Conservation (phyloP, 768 basidiomycete genomes). For the Scleroderma bovista region DNA sequence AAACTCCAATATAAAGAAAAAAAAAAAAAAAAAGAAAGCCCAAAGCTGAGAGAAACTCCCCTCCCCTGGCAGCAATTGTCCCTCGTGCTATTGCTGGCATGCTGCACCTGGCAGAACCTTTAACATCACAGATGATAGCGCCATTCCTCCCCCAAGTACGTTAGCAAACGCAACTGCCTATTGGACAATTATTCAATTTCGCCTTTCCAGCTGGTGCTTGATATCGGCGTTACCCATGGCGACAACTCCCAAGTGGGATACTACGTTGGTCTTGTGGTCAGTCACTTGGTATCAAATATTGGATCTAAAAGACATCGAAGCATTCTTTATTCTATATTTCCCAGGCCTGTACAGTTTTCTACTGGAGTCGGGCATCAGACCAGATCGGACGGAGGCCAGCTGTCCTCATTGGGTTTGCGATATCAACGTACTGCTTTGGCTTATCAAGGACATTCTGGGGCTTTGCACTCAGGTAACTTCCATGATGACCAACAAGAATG, state of each 20-base stretch:
- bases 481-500: not conserved
- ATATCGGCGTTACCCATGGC: constrained; percentile 62
- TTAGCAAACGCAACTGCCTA: not conserved
- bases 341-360: constrained; percentile 62
- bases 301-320: constrained; percentile 25
- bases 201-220: constrained; percentile 48
- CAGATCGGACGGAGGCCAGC: constrained; percentile 49
- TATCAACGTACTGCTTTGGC: constrained; percentile 3
- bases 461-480: constrained; percentile 29
- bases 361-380: constrained; percentile 68
- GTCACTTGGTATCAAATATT: not conserved
- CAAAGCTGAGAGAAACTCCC: constrained; percentile 36
- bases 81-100: constrained; percentile 66
- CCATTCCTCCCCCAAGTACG: constrained; percentile 73
- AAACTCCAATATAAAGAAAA: too few species aligned
- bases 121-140: constrained; percentile 71
- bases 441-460: constrained; percentile 59
- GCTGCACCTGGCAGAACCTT: constrained; percentile 73
- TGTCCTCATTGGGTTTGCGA: not conserved
- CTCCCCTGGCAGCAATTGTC: constrained; percentile 67
- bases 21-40: too few species aligned
- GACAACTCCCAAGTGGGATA: constrained; percentile 68
- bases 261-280: constrained; percentile 70
- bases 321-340: constrained; percentile 69
- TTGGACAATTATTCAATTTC: not conserved